Base-by-base conservation (phyloP, 371 early-diverging fungal species). In the Capniomyces stellatus region DNA sequence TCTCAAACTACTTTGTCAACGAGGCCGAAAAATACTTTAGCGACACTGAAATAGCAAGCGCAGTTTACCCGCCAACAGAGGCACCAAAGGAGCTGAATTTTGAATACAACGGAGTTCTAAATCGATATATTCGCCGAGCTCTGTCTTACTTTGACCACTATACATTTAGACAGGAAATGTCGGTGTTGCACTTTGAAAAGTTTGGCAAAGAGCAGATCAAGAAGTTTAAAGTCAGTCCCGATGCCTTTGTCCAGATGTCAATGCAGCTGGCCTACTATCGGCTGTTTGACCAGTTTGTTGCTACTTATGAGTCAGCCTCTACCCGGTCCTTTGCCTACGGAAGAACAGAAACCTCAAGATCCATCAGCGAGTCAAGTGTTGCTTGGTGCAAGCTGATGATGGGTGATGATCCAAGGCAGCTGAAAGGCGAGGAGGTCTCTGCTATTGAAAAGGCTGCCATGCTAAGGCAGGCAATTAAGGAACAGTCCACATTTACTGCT, bases 231-330 rank as follows among this genome's bases (percentile, higher is more conserved):
- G 73, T 83, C 70, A 78, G 79, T 58, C 84, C 84, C 1, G 84
- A 83, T 62, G 79, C 80, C 3, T 83, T 79, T 70, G 79, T 81
- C 28, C 83, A 83, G 67, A 88, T 92, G 87, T 87, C 90, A 10
- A 80, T 87, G 61, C 92, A 92, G 72, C 81, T 88, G 30, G 91
- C 91, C 30, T 89, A 87, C 70, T 90, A 83, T 72, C 85, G 85
- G 51, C 72, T 83, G 55, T 79, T 81, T 62, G 85, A 89, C 43
- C 72, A 73, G 44, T 64, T 71, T 54, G 75, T 77, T 52, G 75
- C 84, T 46, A 89, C 89, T 15, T 91, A 91, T 67, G 91, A 89
- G 63, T 81, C 81, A 8, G 87, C 88, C 23, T 83, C 85, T 71
- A 89, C 89, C 25, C 77, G 83, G 58, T 74, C 78, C 31, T 90